Evolutionary conservation across 768 basidiomycete genomes (phyloP).

Genomic region (Amanita polypyramis): DNA sequence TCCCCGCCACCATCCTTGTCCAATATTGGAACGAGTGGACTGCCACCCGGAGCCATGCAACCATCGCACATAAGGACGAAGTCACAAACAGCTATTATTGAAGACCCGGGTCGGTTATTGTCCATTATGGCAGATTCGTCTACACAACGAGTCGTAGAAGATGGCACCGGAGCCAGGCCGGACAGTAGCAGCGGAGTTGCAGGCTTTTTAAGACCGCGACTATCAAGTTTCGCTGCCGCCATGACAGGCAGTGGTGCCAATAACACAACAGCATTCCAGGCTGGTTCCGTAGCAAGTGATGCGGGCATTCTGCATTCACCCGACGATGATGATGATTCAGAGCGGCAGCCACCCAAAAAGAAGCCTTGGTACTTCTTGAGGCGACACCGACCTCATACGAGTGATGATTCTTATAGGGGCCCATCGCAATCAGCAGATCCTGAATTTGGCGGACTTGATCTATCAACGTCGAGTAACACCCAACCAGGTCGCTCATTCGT

Average conservation of each 20-base stretch:
- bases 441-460: constrained; percentile 22
- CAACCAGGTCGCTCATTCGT: constrained; percentile 51
- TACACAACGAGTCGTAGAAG: not conserved
- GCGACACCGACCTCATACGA: constrained; percentile 50
- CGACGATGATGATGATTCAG: constrained; percentile 31
- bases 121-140: constrained; percentile 9
- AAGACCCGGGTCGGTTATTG: constrained; percentile 35
- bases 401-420: constrained; percentile 28
- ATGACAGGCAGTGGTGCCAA: not conserved
- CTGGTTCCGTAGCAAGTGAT: not conserved
- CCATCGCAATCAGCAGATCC: constrained; percentile 20
- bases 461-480: constrained; percentile 16
- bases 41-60: constrained; percentile 57
- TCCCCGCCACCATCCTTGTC: constrained; percentile 43
- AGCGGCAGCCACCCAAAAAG: constrained; percentile 40
- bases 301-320: constrained; percentile 12
- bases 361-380: constrained; percentile 63
- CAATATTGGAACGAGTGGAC: constrained; percentile 20
- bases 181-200: constrained; percentile 1
- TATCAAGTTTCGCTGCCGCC: constrained; percentile 1
- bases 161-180: not conserved
- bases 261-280: not conserved
- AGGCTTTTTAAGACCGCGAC: constrained; percentile 3
- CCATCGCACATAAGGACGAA: constrained; percentile 62
- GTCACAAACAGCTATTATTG: constrained; percentile 82